These are phyloP conservation scores for Camelina sativa DNA, from an alignment of 345 rosid species.

Conservation along the genomic window DNA sequence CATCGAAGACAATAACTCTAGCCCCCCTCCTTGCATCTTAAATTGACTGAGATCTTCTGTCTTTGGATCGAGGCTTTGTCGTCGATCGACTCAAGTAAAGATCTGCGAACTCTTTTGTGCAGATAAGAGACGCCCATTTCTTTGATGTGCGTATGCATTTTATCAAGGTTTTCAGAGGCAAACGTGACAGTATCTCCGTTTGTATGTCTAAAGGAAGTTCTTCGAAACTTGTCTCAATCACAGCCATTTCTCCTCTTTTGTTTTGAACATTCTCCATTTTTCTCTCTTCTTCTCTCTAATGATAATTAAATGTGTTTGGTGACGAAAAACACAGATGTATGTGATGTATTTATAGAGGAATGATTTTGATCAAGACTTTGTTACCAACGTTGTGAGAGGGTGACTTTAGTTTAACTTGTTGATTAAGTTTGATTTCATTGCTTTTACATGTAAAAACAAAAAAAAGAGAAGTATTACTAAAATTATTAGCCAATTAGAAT, in stretches of 20 bases:
- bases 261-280: too few species aligned
- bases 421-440: neutral
- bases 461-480: neutral
- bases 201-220: neutral
- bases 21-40: neutral
- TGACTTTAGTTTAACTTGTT: neutral
- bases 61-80: neutral
- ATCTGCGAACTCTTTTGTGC: too few species aligned
- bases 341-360: neutral
- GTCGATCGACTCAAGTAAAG: too few species aligned
- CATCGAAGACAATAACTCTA: neutral
- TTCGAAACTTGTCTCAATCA: neutral
- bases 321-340: neutral
- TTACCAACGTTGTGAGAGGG: neutral
- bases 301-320: neutral
- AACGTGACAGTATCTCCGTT: neutral
- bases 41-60: neutral
- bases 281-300: neutral
- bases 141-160: too few species aligned
- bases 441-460: neutral
- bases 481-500: neutral
- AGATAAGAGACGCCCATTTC: too few species aligned
- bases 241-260: neutral
- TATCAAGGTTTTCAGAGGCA: neutral
- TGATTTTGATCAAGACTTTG: too few species aligned